These are phyloP conservation scores for Anthracocystis panici-leucophaei DNA, from an alignment of 1,284 basidiomycete species.

Conservation along the genomic window DNA sequence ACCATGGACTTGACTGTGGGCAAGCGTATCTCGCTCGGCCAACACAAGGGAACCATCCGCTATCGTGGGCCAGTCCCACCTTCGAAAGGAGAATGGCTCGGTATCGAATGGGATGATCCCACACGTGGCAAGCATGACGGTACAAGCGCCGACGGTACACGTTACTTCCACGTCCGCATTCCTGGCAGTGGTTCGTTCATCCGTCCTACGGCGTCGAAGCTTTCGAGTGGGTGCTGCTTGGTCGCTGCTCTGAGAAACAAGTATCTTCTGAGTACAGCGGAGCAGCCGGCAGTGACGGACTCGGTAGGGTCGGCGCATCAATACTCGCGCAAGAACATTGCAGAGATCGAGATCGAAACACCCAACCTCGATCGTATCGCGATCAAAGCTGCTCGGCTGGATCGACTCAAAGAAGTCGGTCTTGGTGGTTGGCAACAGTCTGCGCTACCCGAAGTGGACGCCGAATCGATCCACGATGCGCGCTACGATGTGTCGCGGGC, in stretches of 20 bases:
- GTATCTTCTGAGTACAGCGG: slow-evolving; percentile 37
- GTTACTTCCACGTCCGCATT: slow-evolving; percentile 76
- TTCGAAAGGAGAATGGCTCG: slow-evolving; percentile 83
- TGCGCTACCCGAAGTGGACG: slow-evolving; percentile 10
- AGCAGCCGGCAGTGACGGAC: slow-evolving; percentile 2
- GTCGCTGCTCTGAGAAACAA: slow-evolving; percentile 76
- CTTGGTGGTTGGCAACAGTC: slow-evolving; percentile 74
- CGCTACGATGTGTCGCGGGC: slow-evolving; percentile 73
- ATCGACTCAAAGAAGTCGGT: slow-evolving; percentile 80
- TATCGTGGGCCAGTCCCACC: slow-evolving; percentile 79
- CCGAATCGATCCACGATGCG: slow-evolving; percentile 15
- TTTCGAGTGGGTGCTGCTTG: slow-evolving; percentile 74
- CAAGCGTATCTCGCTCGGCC: slow-evolving; percentile 46
- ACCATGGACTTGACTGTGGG: slow-evolving; percentile 35
- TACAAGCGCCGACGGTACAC: slow-evolving; percentile 77
- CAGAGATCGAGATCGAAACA: slow-evolving; percentile 83
- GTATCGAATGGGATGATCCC: slow-evolving; percentile 93
- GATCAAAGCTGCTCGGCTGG: slow-evolving; percentile 77
- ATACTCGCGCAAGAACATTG: slow-evolving; percentile 51
- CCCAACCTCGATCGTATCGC: slow-evolving; percentile 84
- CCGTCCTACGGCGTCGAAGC: slow-evolving; percentile 40
- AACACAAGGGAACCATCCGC: slow-evolving; percentile 74
- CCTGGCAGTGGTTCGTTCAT: slow-evolving; percentile 59
- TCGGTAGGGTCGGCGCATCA: slow-evolving; percentile 71
- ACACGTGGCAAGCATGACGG: slow-evolving; percentile 88